Percentiles rank a stretch among this genome's conserved stretches.
phyloP scores from a whole-genome alignment of 1,284 basidiomycete species.

The Xerocomus nothofagi region DNA sequence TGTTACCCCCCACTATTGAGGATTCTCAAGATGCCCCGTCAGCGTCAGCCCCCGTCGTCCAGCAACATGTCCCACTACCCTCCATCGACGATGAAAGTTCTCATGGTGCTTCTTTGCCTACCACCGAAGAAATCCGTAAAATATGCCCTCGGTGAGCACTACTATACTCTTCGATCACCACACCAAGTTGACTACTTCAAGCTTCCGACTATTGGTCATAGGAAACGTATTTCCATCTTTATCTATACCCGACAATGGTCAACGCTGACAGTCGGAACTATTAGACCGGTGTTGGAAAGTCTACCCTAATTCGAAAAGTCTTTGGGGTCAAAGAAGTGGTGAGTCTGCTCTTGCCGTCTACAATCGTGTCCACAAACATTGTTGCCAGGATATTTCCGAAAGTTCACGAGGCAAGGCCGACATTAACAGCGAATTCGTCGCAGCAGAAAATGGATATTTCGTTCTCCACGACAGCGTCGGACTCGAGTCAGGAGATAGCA shows the following conservation, averaged over 20 bases:
- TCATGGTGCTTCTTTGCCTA: neutral
- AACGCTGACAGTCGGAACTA: neutral
- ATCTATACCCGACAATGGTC: neutral
- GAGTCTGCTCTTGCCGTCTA: neutral
- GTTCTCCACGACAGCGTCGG: neutral
- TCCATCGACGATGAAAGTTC: neutral
- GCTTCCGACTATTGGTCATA: neutral
- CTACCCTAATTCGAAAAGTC: neutral
- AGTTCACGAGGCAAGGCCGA: neutral
- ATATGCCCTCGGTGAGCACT: slow-evolving; percentile 1
- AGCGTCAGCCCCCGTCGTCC: too few relatives aligned
- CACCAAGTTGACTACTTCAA: neutral
- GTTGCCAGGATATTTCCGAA: neutral
- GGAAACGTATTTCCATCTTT: neutral
- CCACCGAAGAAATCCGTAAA: neutral
- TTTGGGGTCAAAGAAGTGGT: neutral
- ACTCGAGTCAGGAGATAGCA: neutral
- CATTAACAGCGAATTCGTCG: neutral
- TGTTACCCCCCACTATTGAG: too few relatives aligned
- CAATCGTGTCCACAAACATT: too few relatives aligned
- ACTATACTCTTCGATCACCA: too few relatives aligned
- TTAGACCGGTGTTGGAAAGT: slow-evolving; percentile 1
- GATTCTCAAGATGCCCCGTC: neutral
- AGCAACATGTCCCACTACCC: too few relatives aligned
- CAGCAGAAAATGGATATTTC: too few relatives aligned